A percentile compares a stretch with the other conserved stretches of the same genome.
Conservation (phyloP, 2,329 filamentous ascomycete species). For the Lasiodiplodia hormozganensis region DNA sequence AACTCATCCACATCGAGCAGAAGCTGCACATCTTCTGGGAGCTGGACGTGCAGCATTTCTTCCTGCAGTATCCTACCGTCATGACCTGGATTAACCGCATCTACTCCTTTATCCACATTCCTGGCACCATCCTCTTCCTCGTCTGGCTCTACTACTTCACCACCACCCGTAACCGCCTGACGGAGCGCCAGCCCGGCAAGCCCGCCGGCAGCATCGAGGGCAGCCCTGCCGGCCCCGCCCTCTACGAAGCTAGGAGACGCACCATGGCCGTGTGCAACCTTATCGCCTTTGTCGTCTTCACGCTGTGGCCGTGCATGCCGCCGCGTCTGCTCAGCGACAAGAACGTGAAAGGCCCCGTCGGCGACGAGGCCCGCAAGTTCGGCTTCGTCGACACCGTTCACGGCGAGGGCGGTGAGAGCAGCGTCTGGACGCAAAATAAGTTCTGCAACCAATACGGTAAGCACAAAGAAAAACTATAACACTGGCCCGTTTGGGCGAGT, state of each 20-base stretch:
- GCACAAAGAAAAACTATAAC: slow-evolving; percentile 31
- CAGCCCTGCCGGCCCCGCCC: slow-evolving; percentile 55
- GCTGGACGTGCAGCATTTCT: slow-evolving; percentile 65
- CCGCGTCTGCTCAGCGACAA: slow-evolving; percentile 63
- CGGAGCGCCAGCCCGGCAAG: slow-evolving; percentile 50
- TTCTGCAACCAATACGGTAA: slow-evolving; percentile 78
- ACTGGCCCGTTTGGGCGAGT: neutral
- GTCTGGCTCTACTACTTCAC: slow-evolving; percentile 74
- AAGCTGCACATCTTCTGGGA: slow-evolving; percentile 70
- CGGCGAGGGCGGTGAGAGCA: slow-evolving; percentile 64
- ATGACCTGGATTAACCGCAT: slow-evolving; percentile 75
- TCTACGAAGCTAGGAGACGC: slow-evolving; percentile 63
- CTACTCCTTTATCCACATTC: slow-evolving; percentile 81
- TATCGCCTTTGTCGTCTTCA: slow-evolving; percentile 66
- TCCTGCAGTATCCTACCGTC: slow-evolving; percentile 60
- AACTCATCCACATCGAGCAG: slow-evolving; percentile 72
- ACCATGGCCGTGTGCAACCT: slow-evolving; percentile 67
- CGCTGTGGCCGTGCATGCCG: slow-evolving; percentile 67
- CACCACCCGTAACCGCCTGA: slow-evolving; percentile 63
- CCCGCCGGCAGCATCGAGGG: slow-evolving; percentile 45
- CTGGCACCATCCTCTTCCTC: slow-evolving; percentile 74
- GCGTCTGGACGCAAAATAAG: slow-evolving; percentile 74
- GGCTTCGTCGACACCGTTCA: slow-evolving; percentile 68
- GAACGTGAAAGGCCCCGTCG: slow-evolving; percentile 61
- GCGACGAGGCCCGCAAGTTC: slow-evolving; percentile 65